These are phyloP conservation scores for Macrocystidia cucumis DNA, from an alignment of 1,284 basidiomycete genomes.

Conservation along the genomic window DNA sequence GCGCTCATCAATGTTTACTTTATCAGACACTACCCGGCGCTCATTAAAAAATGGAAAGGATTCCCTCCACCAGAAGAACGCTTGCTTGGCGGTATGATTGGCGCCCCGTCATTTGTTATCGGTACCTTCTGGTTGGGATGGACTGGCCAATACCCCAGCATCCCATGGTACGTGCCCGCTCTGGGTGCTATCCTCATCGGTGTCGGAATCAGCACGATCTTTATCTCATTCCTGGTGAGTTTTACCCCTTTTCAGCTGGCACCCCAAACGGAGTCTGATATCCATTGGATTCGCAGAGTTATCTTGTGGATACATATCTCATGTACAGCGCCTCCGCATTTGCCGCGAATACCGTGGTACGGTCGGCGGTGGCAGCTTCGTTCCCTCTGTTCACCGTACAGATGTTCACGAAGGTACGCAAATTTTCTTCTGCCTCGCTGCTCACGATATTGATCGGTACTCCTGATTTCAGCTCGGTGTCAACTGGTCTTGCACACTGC, in stretches of 20 bases:
- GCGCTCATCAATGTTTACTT: constrained; percentile 34
- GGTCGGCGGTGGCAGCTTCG: constrained; percentile 55
- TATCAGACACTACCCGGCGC: constrained; percentile 30
- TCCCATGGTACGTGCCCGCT: constrained; percentile 57
- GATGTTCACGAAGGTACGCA: constrained; percentile 44
- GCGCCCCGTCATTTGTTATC: constrained; percentile 40
- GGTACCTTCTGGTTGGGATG: constrained; percentile 59
- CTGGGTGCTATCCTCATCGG: constrained; percentile 46
- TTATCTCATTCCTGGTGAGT: constrained; percentile 56
- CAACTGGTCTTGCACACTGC: constrained; percentile 48
- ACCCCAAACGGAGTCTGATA: constrained; percentile 12
- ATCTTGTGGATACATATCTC: constrained; percentile 52
- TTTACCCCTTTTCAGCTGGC: constrained; percentile 1
- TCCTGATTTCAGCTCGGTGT: constrained; percentile 35
- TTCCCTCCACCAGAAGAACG: constrained; percentile 56
- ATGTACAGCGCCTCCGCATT: constrained; percentile 67
- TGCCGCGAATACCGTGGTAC: constrained; percentile 63
- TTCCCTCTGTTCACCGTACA: constrained; percentile 66
- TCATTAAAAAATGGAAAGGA: constrained; percentile 44
- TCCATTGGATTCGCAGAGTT: constrained; percentile 31
- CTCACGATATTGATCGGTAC: constrained; percentile 2
- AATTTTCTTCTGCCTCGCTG: background rate
- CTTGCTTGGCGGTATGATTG: constrained; percentile 47
- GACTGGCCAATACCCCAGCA: constrained; percentile 47
- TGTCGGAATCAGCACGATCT: constrained; percentile 46